Evolutionary conservation across 768 basidiomycete species (phyloP).

Genomic region (Gelatoporia subvermispora): DNA sequence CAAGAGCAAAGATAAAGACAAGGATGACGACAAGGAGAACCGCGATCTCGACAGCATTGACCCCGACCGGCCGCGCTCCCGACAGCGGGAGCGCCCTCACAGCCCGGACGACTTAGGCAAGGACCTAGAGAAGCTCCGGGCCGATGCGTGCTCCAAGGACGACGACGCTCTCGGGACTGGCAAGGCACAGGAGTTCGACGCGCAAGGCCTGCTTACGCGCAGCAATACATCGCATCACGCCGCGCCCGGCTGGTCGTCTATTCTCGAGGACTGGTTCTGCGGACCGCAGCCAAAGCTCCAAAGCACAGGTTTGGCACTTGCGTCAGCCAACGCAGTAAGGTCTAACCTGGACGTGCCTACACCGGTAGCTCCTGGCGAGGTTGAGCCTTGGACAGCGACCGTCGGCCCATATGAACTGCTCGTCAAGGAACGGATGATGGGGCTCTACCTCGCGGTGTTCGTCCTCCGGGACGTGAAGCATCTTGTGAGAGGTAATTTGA

Average conservation of each 20-base stretch:
- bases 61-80: constrained; percentile 15
- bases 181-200: background rate
- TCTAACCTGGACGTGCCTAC: too few species aligned
- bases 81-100: constrained; percentile 19
- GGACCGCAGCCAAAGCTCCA: constrained; percentile 22
- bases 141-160: constrained; percentile 1
- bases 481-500: constrained; percentile 50
- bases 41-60: constrained; percentile 21
- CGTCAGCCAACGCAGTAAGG: too few species aligned
- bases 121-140: constrained; percentile 6
- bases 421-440: constrained; percentile 89
- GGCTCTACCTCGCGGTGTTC: constrained; percentile 74
- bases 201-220: constrained; percentile 5
- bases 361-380: too few species aligned
- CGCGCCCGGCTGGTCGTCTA: constrained; percentile 64
- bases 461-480: constrained; percentile 66
- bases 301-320: background rate
- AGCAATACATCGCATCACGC: constrained; percentile 17
- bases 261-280: constrained; percentile 72
- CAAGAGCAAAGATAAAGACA: constrained; percentile 32
- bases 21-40: constrained; percentile 9
- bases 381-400: too few species aligned
- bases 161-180: constrained; percentile 24
- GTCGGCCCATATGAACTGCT: constrained; percentile 77
- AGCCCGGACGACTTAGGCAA: constrained; percentile 18